A percentile compares a stretch with the other conserved stretches of the same genome.
phyloP scores from a whole-genome alignment of 129 eudicot genomes.

The Calendula officinalis region DNA sequence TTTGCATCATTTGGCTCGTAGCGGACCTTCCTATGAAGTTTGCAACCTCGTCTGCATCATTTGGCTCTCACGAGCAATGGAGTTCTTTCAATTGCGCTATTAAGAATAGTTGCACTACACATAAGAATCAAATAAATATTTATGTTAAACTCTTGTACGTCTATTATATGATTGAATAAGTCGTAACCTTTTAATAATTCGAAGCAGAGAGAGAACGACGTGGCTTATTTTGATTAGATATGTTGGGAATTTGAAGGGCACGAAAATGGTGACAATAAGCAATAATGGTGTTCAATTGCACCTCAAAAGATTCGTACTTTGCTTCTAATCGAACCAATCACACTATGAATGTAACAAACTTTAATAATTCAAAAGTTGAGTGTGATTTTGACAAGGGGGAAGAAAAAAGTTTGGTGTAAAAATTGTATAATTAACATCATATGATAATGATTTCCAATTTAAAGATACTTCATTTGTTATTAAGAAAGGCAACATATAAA shows the following conservation, averaged over 20 bases:
- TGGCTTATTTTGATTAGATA: constrained; percentile 24
- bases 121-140: too few relatives aligned
- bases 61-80: too few relatives aligned
- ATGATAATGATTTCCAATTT: constrained; percentile 7
- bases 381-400: constrained; percentile 10
- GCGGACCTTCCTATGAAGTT: too few relatives aligned
- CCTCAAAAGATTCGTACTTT: constrained; percentile 36
- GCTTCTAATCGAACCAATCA: constrained; percentile 32
- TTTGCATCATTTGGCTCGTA: too few relatives aligned
- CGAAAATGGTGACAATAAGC: constrained; percentile 17
- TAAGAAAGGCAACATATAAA: neutral
- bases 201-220: neutral
- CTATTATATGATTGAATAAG: too few relatives aligned
- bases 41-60: too few relatives aligned
- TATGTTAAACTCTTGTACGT: too few relatives aligned
- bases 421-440: neutral
- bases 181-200: neutral
- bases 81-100: too few relatives aligned
- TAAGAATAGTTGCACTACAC: too few relatives aligned
- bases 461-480: neutral
- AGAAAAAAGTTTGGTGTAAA: constrained; percentile 3
- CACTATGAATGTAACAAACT: constrained; percentile 18
- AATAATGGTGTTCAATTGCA: constrained; percentile 37
- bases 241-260: constrained; percentile 39
- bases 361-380: constrained; percentile 32